phyloP scores from a whole-genome alignment of 495 filamentous ascomycete species.

The Aspergillus nanangensis region DNA sequence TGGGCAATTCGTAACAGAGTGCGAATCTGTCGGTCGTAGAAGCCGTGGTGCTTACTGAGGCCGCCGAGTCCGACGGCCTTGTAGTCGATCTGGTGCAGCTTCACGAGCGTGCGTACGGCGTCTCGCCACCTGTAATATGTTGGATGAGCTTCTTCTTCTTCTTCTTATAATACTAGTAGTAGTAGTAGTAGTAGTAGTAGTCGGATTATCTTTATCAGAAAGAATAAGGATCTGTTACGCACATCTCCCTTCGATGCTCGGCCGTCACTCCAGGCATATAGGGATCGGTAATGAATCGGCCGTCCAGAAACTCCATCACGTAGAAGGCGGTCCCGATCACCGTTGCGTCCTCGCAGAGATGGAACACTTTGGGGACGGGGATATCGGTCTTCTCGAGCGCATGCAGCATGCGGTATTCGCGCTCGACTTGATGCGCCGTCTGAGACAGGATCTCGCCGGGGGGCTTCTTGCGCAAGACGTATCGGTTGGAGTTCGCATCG shows the following conservation, averaged over 20 bases:
- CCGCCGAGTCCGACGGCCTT: neutral
- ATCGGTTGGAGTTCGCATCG: constrained; percentile 16
- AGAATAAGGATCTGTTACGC: too few species aligned
- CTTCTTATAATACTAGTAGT: too few species aligned
- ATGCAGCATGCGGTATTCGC: constrained; percentile 7
- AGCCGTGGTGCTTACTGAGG: neutral
- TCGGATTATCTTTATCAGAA: too few species aligned
- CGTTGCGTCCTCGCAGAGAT: constrained; percentile 2
- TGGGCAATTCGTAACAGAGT: neutral
- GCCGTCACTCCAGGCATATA: constrained; percentile 2
- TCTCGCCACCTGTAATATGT: constrained; percentile 9
- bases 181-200: too few species aligned
- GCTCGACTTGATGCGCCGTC: constrained; percentile 9
- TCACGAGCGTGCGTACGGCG: constrained; percentile 1
- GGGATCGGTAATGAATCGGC: constrained; percentile 3
- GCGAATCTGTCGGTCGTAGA: constrained; percentile 5
- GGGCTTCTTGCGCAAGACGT: constrained; percentile 77
- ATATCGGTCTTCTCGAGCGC: neutral
- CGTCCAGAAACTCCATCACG: constrained; percentile 11
- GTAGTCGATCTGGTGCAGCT: constrained; percentile 1
- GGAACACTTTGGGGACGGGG: constrained; percentile 3
- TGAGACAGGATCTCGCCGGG: constrained; percentile 60
- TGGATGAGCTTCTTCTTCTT: too few species aligned
- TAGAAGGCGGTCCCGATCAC: constrained; percentile 9
- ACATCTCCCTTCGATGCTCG: constrained; percentile 1